Conservation (phyloP, 1,139 yeast species). For the Diutina scorzettiae region DNA sequence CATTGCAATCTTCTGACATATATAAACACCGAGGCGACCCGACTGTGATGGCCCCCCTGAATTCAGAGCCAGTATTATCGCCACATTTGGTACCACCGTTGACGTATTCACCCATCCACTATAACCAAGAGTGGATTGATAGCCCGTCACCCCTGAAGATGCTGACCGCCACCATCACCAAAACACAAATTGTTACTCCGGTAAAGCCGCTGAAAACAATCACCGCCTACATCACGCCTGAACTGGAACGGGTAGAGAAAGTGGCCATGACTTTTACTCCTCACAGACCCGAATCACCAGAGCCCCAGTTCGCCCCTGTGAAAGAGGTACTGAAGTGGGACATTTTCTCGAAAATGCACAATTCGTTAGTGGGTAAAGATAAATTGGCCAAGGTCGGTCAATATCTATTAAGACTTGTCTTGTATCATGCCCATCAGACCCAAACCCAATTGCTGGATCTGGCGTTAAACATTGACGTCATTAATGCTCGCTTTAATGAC, state of each 20-base stretch:
- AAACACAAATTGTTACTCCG: neutral
- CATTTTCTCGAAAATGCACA: conserved; percentile 39
- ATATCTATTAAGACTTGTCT: conserved; percentile 42
- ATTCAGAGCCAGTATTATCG: neutral
- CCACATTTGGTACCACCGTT: neutral
- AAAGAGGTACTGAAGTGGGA: conserved; percentile 15
- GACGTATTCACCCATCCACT: conserved; percentile 4
- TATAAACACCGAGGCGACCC: neutral
- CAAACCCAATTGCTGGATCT: conserved; percentile 27
- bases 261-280: neutral
- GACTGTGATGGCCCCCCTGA: neutral
- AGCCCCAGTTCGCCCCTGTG: neutral
- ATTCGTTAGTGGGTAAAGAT: conserved; percentile 55
- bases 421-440: conserved; percentile 34
- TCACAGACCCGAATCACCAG: neutral
- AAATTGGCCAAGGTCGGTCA: conserved; percentile 55
- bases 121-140: conserved; percentile 6
- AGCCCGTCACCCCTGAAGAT: conserved; percentile 5
- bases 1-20: neutral
- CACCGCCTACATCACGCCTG: conserved; percentile 6
- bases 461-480: conserved; percentile 18
- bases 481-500: conserved; percentile 23
- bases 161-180: conserved; percentile 1
- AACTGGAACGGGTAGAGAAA: neutral
- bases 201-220: neutral